Conservation (phyloP, 2,329 filamentous ascomycete species). For the Phoma sp. region DNA sequence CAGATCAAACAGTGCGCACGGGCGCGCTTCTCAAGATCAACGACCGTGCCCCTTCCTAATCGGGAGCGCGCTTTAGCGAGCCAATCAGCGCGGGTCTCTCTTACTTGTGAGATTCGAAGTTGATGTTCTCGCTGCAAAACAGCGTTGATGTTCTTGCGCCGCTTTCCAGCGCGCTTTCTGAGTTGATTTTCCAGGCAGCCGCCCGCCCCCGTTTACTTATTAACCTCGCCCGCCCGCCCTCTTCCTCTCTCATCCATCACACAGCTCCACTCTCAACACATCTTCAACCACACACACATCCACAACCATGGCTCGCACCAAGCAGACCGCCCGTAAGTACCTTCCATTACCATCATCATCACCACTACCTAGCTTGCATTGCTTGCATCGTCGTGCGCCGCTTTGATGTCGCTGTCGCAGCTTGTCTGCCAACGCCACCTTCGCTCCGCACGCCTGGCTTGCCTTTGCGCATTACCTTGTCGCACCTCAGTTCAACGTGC, state of each 20-base stretch:
- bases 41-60: slow-evolving; percentile 38
- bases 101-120: slow-evolving; percentile 31
- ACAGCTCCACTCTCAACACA: slow-evolving; percentile 35
- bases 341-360: slow-evolving; percentile 3
- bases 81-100: slow-evolving; percentile 24
- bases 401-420: slow-evolving; percentile 22
- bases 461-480: slow-evolving; percentile 8
- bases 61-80: slow-evolving; percentile 29
- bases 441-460: slow-evolving; percentile 18
- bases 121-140: slow-evolving; percentile 29
- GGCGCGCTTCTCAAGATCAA: slow-evolving; percentile 40
- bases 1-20: slow-evolving; percentile 43
- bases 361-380: slow-evolving; percentile 16
- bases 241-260: slow-evolving; percentile 46
- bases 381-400: slow-evolving; percentile 28
- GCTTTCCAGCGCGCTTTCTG: slow-evolving; percentile 32
- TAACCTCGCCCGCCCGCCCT: slow-evolving; percentile 46
- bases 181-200: slow-evolving; percentile 46
- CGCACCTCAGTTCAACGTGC: slow-evolving; percentile 9
- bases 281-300: slow-evolving; percentile 6
- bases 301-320: slow-evolving; percentile 58
- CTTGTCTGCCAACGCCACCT: slow-evolving; percentile 21
- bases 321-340: slow-evolving; percentile 63
- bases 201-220: slow-evolving; percentile 45
- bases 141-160: slow-evolving; percentile 37